phyloP scores from a whole-genome alignment of 371 early-diverging fungal genomes.

The Lichtheimia ramosa region DNA sequence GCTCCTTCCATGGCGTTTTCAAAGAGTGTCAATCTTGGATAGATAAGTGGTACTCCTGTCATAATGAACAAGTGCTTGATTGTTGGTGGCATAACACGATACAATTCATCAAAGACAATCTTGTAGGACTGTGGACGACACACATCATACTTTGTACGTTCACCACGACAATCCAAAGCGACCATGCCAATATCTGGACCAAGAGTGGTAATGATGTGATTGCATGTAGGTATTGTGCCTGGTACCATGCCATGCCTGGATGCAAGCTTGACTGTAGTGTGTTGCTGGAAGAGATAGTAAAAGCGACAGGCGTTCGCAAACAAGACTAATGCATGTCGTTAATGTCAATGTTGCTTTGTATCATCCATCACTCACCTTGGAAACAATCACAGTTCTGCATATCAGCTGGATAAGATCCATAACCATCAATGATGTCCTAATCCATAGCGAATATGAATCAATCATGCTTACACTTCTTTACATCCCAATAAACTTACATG shows the following conservation, averaged over 20 bases:
- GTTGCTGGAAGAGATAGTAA: constrained; percentile 85
- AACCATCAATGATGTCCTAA: constrained; percentile 72
- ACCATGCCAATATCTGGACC: constrained; percentile 69
- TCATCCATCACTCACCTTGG: constrained; percentile 17
- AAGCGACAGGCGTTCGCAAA: constrained; percentile 66
- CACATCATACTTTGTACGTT: constrained; percentile 68
- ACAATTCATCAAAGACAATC: constrained; percentile 53
- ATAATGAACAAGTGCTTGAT: constrained; percentile 69
- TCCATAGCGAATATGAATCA: neutral
- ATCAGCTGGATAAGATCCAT: constrained; percentile 83
- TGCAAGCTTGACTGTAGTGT: constrained; percentile 64
- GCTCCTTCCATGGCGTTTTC: constrained; percentile 58
- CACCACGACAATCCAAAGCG: constrained; percentile 75
- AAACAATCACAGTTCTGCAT: constrained; percentile 58
- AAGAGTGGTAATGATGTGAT: constrained; percentile 48
- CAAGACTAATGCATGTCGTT: constrained; percentile 12
- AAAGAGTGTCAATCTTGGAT: constrained; percentile 68
- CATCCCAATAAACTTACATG: constrained; percentile 51
- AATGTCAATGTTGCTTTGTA: neutral
- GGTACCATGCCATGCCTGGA: constrained; percentile 54
- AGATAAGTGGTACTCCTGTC: constrained; percentile 74
- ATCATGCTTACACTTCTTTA: too few species aligned
- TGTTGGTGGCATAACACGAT: constrained; percentile 30
- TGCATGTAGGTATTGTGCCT: constrained; percentile 20
- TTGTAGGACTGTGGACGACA: constrained; percentile 64